These are phyloP conservation scores for Botrytis aclada DNA, from an alignment of 2,329 filamentous ascomycete species.

Conservation along the genomic window DNA sequence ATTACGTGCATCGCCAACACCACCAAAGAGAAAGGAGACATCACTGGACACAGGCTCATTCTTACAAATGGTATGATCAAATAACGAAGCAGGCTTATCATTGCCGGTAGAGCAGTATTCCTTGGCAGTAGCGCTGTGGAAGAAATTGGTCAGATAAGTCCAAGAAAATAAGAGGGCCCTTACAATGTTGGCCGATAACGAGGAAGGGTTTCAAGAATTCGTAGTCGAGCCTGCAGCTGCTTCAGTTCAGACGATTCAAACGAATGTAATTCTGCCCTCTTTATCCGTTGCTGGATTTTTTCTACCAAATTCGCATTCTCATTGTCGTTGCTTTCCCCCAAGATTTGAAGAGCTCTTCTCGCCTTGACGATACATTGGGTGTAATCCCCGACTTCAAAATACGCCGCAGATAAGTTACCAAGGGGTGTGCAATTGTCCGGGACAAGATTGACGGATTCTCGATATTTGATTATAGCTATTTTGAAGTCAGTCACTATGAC, in stretches of 20 bases:
- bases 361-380: constrained; percentile 8
- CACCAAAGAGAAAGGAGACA: constrained; percentile 23
- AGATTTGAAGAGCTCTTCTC: constrained; percentile 10
- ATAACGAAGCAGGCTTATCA: constrained; percentile 6
- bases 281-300: constrained; percentile 16
- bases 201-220: background rate
- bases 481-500: background rate
- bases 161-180: background rate
- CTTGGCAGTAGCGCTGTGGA: background rate
- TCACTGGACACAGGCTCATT: background rate
- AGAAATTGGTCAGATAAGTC: background rate
- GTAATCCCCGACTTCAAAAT: constrained; percentile 19
- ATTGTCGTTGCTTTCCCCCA: background rate
- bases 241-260: background rate
- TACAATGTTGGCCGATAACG: background rate
- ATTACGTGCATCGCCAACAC: constrained; percentile 22
- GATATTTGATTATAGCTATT: background rate
- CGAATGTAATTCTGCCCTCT: constrained; percentile 2
- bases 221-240: background rate
- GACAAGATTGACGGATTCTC: background rate
- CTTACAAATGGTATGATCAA: background rate
- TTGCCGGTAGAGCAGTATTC: constrained; percentile 16
- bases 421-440: constrained; percentile 36
- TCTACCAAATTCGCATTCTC: background rate
- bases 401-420: constrained; percentile 21